Base-by-base conservation (phyloP, 768 basidiomycete genomes). In the Galerina marginata region DNA sequence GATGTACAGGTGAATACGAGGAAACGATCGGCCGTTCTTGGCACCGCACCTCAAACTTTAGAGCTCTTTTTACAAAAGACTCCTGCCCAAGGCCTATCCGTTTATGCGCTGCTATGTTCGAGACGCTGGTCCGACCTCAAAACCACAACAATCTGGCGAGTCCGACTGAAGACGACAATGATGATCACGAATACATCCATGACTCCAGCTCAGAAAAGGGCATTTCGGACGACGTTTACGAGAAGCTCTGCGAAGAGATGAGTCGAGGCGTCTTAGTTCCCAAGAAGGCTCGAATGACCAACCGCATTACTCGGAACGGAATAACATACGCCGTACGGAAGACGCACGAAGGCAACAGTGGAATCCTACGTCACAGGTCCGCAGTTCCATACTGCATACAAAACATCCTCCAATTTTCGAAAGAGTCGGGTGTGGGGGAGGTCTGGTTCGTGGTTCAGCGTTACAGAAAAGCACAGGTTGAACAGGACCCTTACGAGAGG, bases 271-370 rank as follows among this genome's bases (percentile, higher is more conserved):
- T 33, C 29, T 33, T 7, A 33, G 29, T 33, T 33, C 29, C 29
- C 29, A 33, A 33, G 29, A 33, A 33, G 29, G 29, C 29, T 33
- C 29, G 7, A 4, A 33, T 33, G 29, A 33, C 29, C 29, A 33
- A 33, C 29, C 29, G 29, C 29, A 33, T 33, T 33, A 33, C 29
- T 33, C 29, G 29, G 29, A 33, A 33, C 29, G 29, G 29, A 33
- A 15, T 9, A 37, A 50, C 15, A 52, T 52, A 33, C 10, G 23
- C 16, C 46, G 44, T 33, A 14, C 55, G n/a, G 46, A 40, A 5
- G 15, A 20, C 40, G 7, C 60, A 61, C 29, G 60, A 42, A 39
- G 60, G 60, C 14, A 61, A 61, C 33, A 61, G 55, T 29, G 49
- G 54, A 9, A n/a, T 61, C 4, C 14, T 61, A 9, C 29, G 4